These are phyloP conservation scores for Daldinia childiae DNA, from an alignment of 495 filamentous ascomycete genomes.

Conservation along the genomic window DNA sequence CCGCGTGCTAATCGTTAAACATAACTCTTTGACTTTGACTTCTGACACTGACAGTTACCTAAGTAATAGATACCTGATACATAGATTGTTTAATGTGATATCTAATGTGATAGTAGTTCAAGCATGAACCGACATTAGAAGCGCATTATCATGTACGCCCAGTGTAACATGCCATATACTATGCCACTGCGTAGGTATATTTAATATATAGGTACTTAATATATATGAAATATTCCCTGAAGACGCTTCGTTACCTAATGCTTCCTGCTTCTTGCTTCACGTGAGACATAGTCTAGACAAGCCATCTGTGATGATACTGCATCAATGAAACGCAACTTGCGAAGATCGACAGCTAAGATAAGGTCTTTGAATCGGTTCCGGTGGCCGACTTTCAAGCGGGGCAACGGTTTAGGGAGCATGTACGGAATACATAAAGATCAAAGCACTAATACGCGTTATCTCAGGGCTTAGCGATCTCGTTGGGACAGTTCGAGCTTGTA, in stretches of 20 bases:
- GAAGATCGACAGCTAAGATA: conserved; percentile 21
- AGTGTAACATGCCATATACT: conserved; percentile 10
- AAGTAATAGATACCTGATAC: too few species aligned
- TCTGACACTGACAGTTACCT: too few species aligned
- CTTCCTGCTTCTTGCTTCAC: background rate
- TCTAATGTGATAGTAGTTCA: too few species aligned
- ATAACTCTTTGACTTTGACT: background rate
- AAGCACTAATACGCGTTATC: background rate
- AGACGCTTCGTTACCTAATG: background rate
- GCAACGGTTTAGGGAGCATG: background rate
- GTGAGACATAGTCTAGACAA: conserved; percentile 12
- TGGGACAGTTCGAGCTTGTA: background rate
- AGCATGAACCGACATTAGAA: background rate
- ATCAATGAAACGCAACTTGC: conserved; percentile 24
- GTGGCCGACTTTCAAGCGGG: background rate
- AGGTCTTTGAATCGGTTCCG: background rate
- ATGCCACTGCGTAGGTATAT: background rate
- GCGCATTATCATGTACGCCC: background rate
- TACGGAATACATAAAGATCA: background rate
- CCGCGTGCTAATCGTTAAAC: background rate
- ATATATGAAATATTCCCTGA: conserved; percentile 1
- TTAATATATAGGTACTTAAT: background rate
- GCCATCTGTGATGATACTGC: conserved; percentile 18
- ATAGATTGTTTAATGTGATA: too few species aligned
- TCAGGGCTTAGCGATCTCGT: background rate